Evolutionary conservation across 2,329 filamentous ascomycete species (phyloP), one percentile per base, ranked within the genome.

Genomic region (Plenodomus biglobosus): DNA sequence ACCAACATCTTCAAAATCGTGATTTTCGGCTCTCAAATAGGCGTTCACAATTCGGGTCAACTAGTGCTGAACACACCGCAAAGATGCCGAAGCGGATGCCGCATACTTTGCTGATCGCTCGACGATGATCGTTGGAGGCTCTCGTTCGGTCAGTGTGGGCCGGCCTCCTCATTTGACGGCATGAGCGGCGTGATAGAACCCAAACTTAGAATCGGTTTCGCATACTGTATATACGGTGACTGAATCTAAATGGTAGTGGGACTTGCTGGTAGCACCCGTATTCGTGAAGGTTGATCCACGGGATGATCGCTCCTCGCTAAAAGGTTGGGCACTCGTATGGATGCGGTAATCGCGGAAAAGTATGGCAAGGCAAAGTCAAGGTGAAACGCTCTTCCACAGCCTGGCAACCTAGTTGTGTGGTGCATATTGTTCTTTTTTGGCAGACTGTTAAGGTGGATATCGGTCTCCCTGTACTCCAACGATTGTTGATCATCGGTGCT

Each of bases 321-420:
- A 15, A 15, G 27, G 27, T 32, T 11, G 27, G 13, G 27, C 8
- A 32, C 3, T 32, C 46, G 40, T 49, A 42, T 50, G 47, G 46
- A 46, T 52, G 50, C 58, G 54, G 58, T 44, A 58, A 53, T 44
- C 40, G 40, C 54, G 54, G 55, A 50, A 52, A 47, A 42, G 51
- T 24, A 44, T 40, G 41, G 47, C 51, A 48, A 44, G 27, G 27
- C 40, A 34, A 46, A 50, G 37, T 30, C 30, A 32, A 35, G 42
- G 50, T 58, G 57, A 61, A 61, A 57, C 55, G 37, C 46, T 37
- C n/a, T 32, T 44, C 42, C 48, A 54, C 38, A 52, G 51, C 34
- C 40, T 17, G 44, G 42, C 40, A 41, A 55, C 48, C 50, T 46
- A 52, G 53, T 46, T 39, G 43, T 52, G 52, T 55, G 36, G 53